Evolutionary conservation across 2,329 filamentous ascomycete species (phyloP), one percentile per base, ranked within the genome.

Genomic region (Trichoderma koningii): DNA sequence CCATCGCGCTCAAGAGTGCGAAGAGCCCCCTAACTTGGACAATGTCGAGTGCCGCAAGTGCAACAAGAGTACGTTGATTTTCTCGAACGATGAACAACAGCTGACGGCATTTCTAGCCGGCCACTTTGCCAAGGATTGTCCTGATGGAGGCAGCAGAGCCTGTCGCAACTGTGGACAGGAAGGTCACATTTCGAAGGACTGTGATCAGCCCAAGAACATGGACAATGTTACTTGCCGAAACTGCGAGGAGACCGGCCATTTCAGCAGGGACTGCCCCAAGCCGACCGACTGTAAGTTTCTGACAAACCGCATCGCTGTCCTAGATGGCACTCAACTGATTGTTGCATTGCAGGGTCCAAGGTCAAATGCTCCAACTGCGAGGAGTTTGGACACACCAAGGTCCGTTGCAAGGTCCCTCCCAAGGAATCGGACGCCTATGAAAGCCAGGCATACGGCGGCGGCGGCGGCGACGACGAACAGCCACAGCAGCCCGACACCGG

Each of bases 11-110:
- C 71, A 77, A 6, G 83, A 86, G 0, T 87, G 83, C 68, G 74
- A 83, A 30, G 84, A 88, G 70, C 85, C 86, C 42, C 85, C 88
- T n/a, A 83, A 84, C 68, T 82, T 86, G 30, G 84, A 82, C 30
- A 82, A 83, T 60, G 82, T 89, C 1, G 86, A 89, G 73, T 91
- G 88, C 73, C 85, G 84, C 70, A 88, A 86, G 74, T 90, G 87
- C 71, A 80, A 81, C 47, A 80, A 87, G 76, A 85, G 85, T 87
- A 76, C 74, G 82, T 76, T 3, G n/a, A 42, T 6, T 4, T 34
- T 17, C 34, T n/a, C 26, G 3, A 17, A 14, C 56, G 3, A 7
- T 10, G 48, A 34, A 17, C 30, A 26, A 26, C 34, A 15, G 17
- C 61, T 67, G 23, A 69, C 66, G 50, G 45, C 34, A 4, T 69